Base-by-base conservation (phyloP, 441 rosid genomes). In the Breynia disticha region DNA sequence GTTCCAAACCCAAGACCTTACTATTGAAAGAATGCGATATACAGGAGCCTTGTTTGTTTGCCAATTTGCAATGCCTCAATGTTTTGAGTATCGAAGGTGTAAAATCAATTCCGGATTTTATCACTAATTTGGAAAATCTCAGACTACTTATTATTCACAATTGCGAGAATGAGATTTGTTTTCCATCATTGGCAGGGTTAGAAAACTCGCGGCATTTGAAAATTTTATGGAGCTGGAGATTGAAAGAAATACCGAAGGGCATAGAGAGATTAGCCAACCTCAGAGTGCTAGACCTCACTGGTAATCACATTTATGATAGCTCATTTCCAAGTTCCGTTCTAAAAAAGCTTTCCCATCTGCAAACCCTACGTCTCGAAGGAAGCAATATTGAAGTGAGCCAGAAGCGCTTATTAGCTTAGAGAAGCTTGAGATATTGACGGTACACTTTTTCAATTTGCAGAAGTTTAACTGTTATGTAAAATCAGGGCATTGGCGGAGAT, bases 1-100 rank as follows among this genome's bases (percentile, higher is more conserved):
- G 63, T n/a, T 55, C 46, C 11, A 45, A 4, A 14, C 57, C 59
- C 21, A 24, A 35, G 14, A 60, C 57, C n/a, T 49, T 66, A 16
- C 17, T 59, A 43, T 17, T 71, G 49, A 19, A 1, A 0, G 24
- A 1, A 59, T 53, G 20, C 0, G 0, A 15, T 3, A 7, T 1
- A 46, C 11, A 1, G 18, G n/a, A 46, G 8, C 7, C 17, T 46
- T 16, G 20, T 46, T 16, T 46, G 9, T 46, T 46, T 19, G 20
- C 7, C 8, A 16, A 46, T 18, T 16, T 46, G n/a, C n/a, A n/a
- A n/a, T n/a, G 18, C 2, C 50, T 46, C 50, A 46, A 0, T 16
- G 20, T 46, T 46, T n/a, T 4, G 5, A n/a, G n/a, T n/a, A n/a
- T n/a, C n/a, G n/a, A n/a, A n/a, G n/a, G n/a, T n/a, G 3, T 46